Evolutionary conservation across 306 rosid genomes (phyloP), one percentile per base, ranked within the genome.

Genomic region (Pterocarpus macrocarpus): DNA sequence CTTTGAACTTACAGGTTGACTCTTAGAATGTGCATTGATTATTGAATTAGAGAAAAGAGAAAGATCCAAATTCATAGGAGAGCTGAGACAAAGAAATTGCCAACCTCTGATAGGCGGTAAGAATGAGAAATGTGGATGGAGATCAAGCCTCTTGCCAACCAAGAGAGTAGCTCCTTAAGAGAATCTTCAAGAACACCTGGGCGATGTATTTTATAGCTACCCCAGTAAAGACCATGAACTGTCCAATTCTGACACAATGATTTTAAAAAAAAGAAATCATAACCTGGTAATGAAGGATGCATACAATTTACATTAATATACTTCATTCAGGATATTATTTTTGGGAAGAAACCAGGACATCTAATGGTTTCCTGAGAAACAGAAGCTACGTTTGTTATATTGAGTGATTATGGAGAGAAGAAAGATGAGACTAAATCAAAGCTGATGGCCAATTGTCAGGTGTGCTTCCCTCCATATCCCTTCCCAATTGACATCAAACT

Each of bases 211-310:
- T 67, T 90, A 78, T 95, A 89, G 94, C 99, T 95, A 79, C 99
- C 98, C 97, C 97, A 95, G 73, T 90, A 93, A 73, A 95, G 98
- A 63, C 99, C 99, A 84, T 93, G 99, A 68, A 95, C 91, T 6
- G 99, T 95, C 99, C 99, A 95, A 83, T 95, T 95, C 99, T 95
- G 93, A 36, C 66, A 45, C 16, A 80, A 71, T 44, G n/a, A 44
- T 63, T 83, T 84, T 35, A 59, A 33, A 81, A 16, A 63, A 55
- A 67, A 38, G 39, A 67, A 69, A 79, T 65, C 34, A 69, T 9
- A 69, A 28, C 64, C 69, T 32, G 36, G 47, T 7, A 28, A 52
- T 33, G 22, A 50, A 62, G 66, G n/a, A 7, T 57, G 41, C 8
- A 15, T 52, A 61, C n/a, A 50, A 59, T 32, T 52, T 47, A 53